Conservation (phyloP, 306 rosid genomes). For the Crataegus laevigata region DNA sequence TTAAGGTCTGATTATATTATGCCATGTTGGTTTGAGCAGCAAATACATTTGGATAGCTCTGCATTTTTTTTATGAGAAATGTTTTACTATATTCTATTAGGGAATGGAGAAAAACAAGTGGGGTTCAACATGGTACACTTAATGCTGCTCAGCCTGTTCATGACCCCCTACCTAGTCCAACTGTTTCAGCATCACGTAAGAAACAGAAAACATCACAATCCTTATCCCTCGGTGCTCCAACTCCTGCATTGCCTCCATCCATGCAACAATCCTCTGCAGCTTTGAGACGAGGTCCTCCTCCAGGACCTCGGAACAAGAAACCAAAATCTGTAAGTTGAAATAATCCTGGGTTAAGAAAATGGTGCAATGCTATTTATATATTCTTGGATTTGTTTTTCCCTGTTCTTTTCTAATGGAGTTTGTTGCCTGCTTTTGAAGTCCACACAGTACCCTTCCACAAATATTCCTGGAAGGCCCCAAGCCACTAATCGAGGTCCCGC, state of each 20-base stretch:
- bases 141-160: constrained; percentile 66
- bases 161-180: constrained; percentile 71
- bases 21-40: constrained; percentile 6
- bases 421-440: constrained; percentile 28
- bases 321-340: constrained; percentile 47
- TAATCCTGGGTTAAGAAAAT: not conserved
- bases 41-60: not conserved
- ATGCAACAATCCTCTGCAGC: constrained; percentile 52
- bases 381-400: not conserved
- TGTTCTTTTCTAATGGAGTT: constrained; percentile 4
- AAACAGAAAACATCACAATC: constrained; percentile 77
- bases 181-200: constrained; percentile 79
- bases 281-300: constrained; percentile 48
- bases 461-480: constrained; percentile 32
- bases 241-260: constrained; percentile 43
- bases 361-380: not conserved
- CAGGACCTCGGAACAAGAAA: constrained; percentile 53
- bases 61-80: constrained; percentile 9
- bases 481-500: constrained; percentile 27
- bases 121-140: constrained; percentile 52
- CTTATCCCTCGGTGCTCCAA: constrained; percentile 38
- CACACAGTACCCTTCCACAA: constrained; percentile 34
- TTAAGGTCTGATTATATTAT: constrained; percentile 32
- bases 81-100: constrained; percentile 29
- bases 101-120: constrained; percentile 88